Base-by-base conservation (phyloP, 2,329 filamentous ascomycete genomes). In the Sclerotinia sclerotiorum region DNA sequence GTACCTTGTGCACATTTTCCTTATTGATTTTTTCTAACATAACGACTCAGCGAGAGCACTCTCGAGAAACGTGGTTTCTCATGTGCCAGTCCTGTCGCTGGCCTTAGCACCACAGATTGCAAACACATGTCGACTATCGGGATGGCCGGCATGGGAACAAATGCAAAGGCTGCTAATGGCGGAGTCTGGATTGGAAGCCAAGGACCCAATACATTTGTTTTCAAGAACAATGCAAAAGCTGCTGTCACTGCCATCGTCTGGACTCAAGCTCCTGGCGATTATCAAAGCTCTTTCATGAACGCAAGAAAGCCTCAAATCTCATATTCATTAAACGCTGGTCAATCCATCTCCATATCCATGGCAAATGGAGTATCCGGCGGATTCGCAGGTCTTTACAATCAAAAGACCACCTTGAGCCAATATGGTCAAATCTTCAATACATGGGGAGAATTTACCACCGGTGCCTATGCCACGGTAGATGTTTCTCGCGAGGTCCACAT, bases 361-460 rank as follows among this genome's bases (percentile, higher is more conserved):
- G 67, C 62, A 17, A 70, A 70, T 10, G 62, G 62, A 5, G 42
- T 69, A n/a, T 69, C 67, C 5, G 69, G 60, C 15, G 69, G 66
- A 32, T 70, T 46, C 46, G 67, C 69, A n/a, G 69, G 61, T 35
- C 69, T 70, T 4, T 70, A 70, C 46, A 54, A 69, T 24, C 32
- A 55, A 7, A 32, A 66, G 35, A 69, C 67, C 4, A 69, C 54
- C 19, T 46, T 69, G 54, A 65, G 54, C 5, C n/a, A 51, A 3
- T 56, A 62, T 29, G 69, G 69, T 3, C 69, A 70, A 49, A n/a
- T 70, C 24, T 32, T 62, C 35, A 70, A 70, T 48, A 70, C 69
- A 8, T 70, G 69, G 69, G 69, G 69, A 39, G 69, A 70, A 51
- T 65, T 70, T 42, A 70, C 67, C 17, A 70, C 69, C 5, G 67